Evolutionary conservation across 2,329 filamentous ascomycete species (phyloP).

Genomic region (Septoria linicola): DNA sequence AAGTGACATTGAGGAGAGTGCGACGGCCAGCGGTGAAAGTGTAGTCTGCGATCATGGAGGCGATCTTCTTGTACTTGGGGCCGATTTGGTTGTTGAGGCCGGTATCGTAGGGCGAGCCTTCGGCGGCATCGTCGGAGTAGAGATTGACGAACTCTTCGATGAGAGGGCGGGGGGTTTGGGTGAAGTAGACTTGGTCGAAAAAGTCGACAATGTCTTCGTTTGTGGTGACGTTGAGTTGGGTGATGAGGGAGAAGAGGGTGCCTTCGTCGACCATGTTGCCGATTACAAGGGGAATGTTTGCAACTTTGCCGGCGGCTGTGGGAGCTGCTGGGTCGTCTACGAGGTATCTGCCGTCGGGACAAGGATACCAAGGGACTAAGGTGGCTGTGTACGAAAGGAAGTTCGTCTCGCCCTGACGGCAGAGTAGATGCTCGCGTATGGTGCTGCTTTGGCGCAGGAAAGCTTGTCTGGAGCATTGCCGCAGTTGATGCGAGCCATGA

Average conservation of each 20-base stretch:
- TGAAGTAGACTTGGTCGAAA: conserved; percentile 25
- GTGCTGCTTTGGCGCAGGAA: conserved; percentile 11
- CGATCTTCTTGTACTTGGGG: conserved; percentile 72
- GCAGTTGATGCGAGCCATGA: conserved; percentile 1
- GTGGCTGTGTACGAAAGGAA: conserved; percentile 63
- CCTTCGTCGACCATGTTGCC: conserved; percentile 80
- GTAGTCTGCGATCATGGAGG: conserved; percentile 69
- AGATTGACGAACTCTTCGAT: conserved; percentile 28
- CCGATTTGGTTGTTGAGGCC: conserved; percentile 66
- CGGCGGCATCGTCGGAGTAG: conserved; percentile 43
- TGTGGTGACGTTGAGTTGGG: conserved; percentile 59
- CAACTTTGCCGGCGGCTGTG: conserved; percentile 53
- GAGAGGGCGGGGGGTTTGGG: conserved; percentile 59
- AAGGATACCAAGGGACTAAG: conserved; percentile 69
- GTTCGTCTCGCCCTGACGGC: conserved; percentile 70
- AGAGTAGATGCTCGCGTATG: conserved; percentile 47
- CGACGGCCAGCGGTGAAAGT: conserved; percentile 55
- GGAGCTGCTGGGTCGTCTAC: conserved; percentile 63
- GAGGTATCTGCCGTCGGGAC: conserved; percentile 57
- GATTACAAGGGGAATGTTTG: conserved; percentile 63
- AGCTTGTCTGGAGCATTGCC: conserved; percentile 1
- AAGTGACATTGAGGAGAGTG: conserved; percentile 10
- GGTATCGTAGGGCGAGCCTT: conserved; percentile 71
- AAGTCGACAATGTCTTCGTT: conserved; percentile 53
- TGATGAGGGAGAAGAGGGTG: conserved; percentile 44